phyloP scores from a whole-genome alignment of 2,329 filamentous ascomycete species.

The Trichoderma oligosporum region DNA sequence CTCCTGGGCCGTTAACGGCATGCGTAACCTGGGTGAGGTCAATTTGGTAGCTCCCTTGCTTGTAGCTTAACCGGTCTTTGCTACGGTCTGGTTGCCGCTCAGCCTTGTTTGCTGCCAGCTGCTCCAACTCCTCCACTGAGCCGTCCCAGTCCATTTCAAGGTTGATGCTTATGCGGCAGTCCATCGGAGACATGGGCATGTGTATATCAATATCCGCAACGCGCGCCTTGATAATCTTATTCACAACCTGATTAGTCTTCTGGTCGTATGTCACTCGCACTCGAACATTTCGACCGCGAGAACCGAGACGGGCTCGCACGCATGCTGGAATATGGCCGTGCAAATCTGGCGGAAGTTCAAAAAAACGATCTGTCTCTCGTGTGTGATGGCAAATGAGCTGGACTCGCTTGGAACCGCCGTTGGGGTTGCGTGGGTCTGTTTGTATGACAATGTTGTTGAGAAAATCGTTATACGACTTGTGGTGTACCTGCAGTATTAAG shows the following conservation, averaged over 20 bases:
- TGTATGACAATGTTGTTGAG: conserved; percentile 67
- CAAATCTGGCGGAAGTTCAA: conserved; percentile 62
- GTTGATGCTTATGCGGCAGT: conserved; percentile 92
- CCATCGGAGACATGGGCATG: conserved; percentile 71
- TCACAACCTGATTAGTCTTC: conserved; percentile 64
- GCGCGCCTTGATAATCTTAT: conserved; percentile 88
- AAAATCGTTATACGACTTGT: conserved; percentile 78
- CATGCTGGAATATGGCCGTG: conserved; percentile 60
- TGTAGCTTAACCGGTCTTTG: conserved; percentile 91
- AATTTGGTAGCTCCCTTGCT: conserved; percentile 80
- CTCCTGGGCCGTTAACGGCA: conserved; percentile 34
- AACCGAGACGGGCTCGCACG: conserved; percentile 54
- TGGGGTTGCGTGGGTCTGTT: conserved; percentile 52
- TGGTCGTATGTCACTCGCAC: conserved; percentile 71
- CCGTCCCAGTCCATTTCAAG: conserved; percentile 87
- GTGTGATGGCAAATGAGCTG: conserved; percentile 77
- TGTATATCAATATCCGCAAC: conserved; percentile 84
- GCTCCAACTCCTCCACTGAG: conserved; percentile 54
- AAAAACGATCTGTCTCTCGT: conserved; percentile 79
- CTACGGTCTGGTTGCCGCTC: conserved; percentile 58
- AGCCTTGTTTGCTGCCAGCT: conserved; percentile 33
- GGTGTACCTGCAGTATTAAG: conserved; percentile 58
- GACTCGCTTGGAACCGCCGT: conserved; percentile 46
- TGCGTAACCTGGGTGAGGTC: conserved; percentile 87
- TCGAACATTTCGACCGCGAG: conserved; percentile 44